Evolutionary conservation across 305 asterid species (phyloP), one percentile per base, ranked within the genome.

Genomic region (Solanum hybrid): DNA sequence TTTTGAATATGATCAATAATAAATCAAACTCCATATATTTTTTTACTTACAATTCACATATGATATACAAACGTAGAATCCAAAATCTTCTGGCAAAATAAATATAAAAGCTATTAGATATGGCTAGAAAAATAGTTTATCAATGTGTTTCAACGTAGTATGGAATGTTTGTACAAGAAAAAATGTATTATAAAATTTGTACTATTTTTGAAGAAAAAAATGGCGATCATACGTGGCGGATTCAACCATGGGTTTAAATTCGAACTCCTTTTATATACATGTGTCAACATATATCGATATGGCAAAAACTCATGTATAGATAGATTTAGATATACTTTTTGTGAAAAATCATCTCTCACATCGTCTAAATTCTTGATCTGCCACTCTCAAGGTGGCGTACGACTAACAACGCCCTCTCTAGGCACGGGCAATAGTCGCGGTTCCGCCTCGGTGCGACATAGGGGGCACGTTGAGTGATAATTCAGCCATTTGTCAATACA

Each of bases 401-500:
- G 27, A 64, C 87, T 15, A 32, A 90, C 89, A 22, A 64, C 34
- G 11, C 95, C 97, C 89, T 96, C 99, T 37, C 96, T 88, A 2
- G 95, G 94, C 92, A 92, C 97, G 1, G 94, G 91, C 71, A 90
- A 92, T 3, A 89, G 90, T 89, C 89, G 90, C 1, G 96, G 98
- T 89, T 92, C 90, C 8, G 94, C 98, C 88, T 88, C 97, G 10
- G 94, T 90, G 9, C 98, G 95, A 40, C 99, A 96, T 72, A 94
- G 22, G 26, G 99, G 99, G 86, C 98, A 97, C 0, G 97, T 95
- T 1, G 98, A 91, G 14, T 94, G 94, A 19, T 95, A 87, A 11
- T 87, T 90, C 3, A 97, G 85, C 99, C 99, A 97, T 26, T 87
- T 90, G 78, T 97, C 98, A 86, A 97, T 92, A 84, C 99, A 96